Conservation (phyloP, 75 land plant genomes). For the Sequoiadendron giganteum region DNA sequence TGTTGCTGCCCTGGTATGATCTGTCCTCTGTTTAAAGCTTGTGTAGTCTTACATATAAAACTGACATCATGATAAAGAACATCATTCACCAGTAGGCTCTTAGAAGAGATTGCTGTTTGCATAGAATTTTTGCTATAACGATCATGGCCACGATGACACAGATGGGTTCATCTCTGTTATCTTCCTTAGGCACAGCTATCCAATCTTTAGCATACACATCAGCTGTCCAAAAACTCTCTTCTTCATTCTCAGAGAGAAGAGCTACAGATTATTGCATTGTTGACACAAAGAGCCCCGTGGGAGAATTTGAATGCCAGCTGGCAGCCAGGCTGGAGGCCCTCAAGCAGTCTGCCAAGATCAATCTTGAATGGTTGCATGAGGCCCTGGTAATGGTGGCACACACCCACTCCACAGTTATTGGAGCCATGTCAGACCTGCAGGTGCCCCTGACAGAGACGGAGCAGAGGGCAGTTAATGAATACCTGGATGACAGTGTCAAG, state of each 20-base stretch:
- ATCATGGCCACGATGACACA: not conserved
- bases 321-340: slow-evolving; percentile 12
- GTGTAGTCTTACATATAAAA: not conserved
- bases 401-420: slow-evolving; percentile 17
- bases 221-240: not conserved
- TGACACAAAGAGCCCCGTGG: not conserved
- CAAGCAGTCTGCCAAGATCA: slow-evolving; percentile 9
- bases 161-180: not conserved
- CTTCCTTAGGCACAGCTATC: slow-evolving; percentile 3
- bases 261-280: not conserved
- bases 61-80: not conserved
- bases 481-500: slow-evolving; percentile 32
- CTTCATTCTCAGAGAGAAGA: not conserved
- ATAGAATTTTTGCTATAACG: not conserved
- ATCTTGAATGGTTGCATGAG: slow-evolving; percentile 18
- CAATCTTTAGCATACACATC: not conserved
- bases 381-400: slow-evolving; percentile 13
- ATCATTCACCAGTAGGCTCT: not conserved
- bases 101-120: not conserved
- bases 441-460: slow-evolving; percentile 17
- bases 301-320: slow-evolving; percentile 17
- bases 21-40: not conserved
- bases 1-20: not conserved
- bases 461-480: slow-evolving; percentile 20
- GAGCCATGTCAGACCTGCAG: slow-evolving; percentile 13